phyloP scores from a whole-genome alignment of 1,284 basidiomycete species.

The Ustilago loliicola region DNA sequence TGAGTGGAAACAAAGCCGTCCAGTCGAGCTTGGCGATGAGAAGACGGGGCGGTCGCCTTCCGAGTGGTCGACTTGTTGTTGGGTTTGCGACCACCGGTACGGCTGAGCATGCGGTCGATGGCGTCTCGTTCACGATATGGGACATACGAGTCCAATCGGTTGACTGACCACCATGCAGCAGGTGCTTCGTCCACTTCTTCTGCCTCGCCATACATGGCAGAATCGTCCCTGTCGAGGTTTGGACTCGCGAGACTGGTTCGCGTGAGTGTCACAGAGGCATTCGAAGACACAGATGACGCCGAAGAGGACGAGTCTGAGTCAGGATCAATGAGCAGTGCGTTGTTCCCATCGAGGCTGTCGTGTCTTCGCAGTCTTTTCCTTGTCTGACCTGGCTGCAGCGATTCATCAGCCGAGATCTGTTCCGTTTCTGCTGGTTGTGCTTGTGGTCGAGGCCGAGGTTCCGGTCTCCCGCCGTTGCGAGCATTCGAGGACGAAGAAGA shows the following conservation, averaged over 20 bases:
- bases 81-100: slow-evolving; percentile 37
- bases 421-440: neutral
- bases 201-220: slow-evolving; percentile 6
- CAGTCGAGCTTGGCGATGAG: slow-evolving; percentile 30
- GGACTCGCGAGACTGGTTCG: neutral
- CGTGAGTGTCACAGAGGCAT: slow-evolving; percentile 9
- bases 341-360: slow-evolving; percentile 28
- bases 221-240: neutral
- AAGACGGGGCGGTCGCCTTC: neutral
- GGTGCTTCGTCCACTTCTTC: slow-evolving; percentile 31
- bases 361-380: slow-evolving; percentile 45
- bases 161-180: slow-evolving; percentile 42
- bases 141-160: slow-evolving; percentile 24
- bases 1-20: slow-evolving; percentile 34
- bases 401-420: slow-evolving; percentile 16
- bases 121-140: slow-evolving; percentile 49
- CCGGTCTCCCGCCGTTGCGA: neutral
- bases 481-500: slow-evolving; percentile 42
- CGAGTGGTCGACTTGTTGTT: slow-evolving; percentile 9
- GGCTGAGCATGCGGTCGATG: slow-evolving; percentile 64
- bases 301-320: slow-evolving; percentile 45
- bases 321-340: slow-evolving; percentile 45
- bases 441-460: neutral
- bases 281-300: slow-evolving; percentile 18
- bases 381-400: slow-evolving; percentile 56